Conservation (phyloP, 2,329 filamentous ascomycete species). For the Hyphodiscus sp. region DNA sequence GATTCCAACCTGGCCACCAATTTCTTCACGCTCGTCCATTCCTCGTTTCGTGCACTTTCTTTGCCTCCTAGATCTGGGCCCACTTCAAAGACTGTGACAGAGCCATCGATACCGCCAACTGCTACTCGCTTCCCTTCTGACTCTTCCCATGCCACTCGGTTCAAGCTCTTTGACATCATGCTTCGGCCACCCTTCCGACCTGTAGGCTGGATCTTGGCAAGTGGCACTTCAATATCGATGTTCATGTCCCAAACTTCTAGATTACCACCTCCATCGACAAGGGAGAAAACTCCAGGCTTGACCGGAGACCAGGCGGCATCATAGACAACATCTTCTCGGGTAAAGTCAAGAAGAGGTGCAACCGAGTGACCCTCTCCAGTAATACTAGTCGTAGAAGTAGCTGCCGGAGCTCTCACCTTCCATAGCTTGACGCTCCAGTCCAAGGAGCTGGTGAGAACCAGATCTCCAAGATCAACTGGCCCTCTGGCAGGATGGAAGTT, state of each 20-base stretch:
- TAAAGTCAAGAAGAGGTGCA: constrained; percentile 77
- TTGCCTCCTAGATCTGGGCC: constrained; percentile 75
- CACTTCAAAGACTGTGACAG: constrained; percentile 90
- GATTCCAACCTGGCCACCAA: constrained; percentile 70
- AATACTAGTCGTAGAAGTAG: constrained; percentile 52
- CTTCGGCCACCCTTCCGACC: constrained; percentile 56
- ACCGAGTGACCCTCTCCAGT: constrained; percentile 46
- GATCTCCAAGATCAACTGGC: constrained; percentile 86
- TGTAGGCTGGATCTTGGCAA: constrained; percentile 71
- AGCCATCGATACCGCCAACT: constrained; percentile 85
- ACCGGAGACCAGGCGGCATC: constrained; percentile 93
- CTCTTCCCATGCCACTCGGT: constrained; percentile 91
- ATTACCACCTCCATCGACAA: constrained; percentile 87
- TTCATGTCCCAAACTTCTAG: constrained; percentile 95
- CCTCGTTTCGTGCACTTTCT: constrained; percentile 75
- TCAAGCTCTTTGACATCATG: constrained; percentile 77
- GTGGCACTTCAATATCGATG: constrained; percentile 84
- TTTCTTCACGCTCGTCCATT: constrained; percentile 92
- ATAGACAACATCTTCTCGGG: constrained; percentile 93
- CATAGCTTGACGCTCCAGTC: constrained; percentile 98
- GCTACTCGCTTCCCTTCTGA: constrained; percentile 81
- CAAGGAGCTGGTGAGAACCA: constrained; percentile 84
- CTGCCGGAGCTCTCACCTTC: constrained; percentile 80
- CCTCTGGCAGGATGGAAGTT: constrained; percentile 92
- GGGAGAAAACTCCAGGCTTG: constrained; percentile 87